Evolutionary conservation across 1,284 basidiomycete genomes (phyloP).

Genomic region (Microbotryum saponariae): DNA sequence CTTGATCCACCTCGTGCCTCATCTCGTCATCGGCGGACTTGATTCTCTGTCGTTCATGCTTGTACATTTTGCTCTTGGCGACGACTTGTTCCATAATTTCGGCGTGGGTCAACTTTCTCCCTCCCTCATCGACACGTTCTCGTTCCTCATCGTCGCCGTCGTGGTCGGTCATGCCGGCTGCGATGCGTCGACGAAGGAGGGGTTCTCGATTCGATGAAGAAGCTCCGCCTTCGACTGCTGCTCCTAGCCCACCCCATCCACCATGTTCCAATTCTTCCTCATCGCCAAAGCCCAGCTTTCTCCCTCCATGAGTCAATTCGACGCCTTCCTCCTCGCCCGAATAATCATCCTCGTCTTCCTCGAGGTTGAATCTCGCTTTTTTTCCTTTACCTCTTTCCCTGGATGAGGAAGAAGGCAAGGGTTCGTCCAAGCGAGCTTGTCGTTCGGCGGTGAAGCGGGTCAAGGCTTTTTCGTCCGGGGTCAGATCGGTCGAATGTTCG

Average conservation of each 20-base stretch:
- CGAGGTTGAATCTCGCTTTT: slow-evolving; percentile 78
- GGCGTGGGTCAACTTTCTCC: slow-evolving; percentile 74
- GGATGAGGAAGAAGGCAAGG: slow-evolving; percentile 5
- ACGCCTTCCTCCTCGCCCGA: slow-evolving; percentile 54
- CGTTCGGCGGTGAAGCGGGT: slow-evolving; percentile 90
- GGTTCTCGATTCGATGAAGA: slow-evolving; percentile 25
- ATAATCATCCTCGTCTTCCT: slow-evolving; percentile 72
- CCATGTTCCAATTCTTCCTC: slow-evolving; percentile 33
- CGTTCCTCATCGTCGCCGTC: slow-evolving; percentile 11
- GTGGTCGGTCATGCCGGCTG: slow-evolving; percentile 4
- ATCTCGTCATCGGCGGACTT: slow-evolving; percentile 78
- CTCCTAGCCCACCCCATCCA: slow-evolving; percentile 27
- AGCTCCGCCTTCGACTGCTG: slow-evolving; percentile 3
- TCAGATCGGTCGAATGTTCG: slow-evolving; percentile 84
- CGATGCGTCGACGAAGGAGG: slow-evolving; percentile 24
- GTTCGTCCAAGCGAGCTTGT: slow-evolving; percentile 48
- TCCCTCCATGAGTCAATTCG: slow-evolving; percentile 42
- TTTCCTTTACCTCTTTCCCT: slow-evolving; percentile 51
- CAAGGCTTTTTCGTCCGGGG: slow-evolving; percentile 91
- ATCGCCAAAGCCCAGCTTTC: slow-evolving; percentile 41
- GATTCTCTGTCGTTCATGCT: slow-evolving; percentile 77
- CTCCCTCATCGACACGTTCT: too few species aligned
- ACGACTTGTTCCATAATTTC: slow-evolving; percentile 99
- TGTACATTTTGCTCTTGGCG: slow-evolving; percentile 91
- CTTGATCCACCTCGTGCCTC: slow-evolving; percentile 79